Conservation (phyloP, 2,329 filamentous ascomycete species). For the Claviceps quebecensis region DNA sequence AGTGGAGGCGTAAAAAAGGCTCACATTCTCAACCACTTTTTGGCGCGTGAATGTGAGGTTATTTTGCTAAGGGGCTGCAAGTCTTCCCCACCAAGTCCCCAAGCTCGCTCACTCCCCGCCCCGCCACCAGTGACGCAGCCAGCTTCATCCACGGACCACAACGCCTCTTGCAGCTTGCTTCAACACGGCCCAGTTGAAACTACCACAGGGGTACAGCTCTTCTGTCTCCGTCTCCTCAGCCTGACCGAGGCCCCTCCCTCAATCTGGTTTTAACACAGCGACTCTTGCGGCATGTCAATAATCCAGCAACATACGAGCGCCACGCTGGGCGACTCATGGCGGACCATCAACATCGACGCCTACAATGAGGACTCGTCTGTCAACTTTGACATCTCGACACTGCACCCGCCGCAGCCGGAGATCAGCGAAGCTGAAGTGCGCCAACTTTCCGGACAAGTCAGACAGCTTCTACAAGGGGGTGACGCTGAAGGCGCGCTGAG, state of each 20-base stretch:
- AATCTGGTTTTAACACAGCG: neutral
- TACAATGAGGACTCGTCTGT: conserved; percentile 76
- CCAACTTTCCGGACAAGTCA: conserved; percentile 63
- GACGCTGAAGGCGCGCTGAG: conserved; percentile 78
- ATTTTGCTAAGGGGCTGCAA: no score
- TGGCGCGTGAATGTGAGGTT: no score
- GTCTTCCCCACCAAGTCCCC: no score
- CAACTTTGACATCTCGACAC: conserved; percentile 81
- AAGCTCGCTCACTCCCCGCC: no score
- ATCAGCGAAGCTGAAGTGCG: conserved; percentile 67
- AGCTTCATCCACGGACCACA: conserved; percentile 9
- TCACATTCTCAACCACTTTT: no score
- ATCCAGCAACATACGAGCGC: conserved; percentile 50
- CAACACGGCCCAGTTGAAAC: neutral
- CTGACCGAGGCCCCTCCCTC: neutral
- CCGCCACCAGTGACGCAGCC: conserved; percentile 1
- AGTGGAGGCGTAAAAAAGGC: no score
- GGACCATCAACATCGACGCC: conserved; percentile 89
- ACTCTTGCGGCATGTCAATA: conserved; percentile 41
- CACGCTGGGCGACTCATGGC: conserved; percentile 52
- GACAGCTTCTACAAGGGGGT: conserved; percentile 74
- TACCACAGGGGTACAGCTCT: neutral
- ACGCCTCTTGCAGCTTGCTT: neutral
- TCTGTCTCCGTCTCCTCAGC: neutral
- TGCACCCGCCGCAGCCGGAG: conserved; percentile 64